These are phyloP conservation scores for Microsporum audouinii DNA, from an alignment of 2,329 filamentous ascomycete species.

Conservation along the genomic window DNA sequence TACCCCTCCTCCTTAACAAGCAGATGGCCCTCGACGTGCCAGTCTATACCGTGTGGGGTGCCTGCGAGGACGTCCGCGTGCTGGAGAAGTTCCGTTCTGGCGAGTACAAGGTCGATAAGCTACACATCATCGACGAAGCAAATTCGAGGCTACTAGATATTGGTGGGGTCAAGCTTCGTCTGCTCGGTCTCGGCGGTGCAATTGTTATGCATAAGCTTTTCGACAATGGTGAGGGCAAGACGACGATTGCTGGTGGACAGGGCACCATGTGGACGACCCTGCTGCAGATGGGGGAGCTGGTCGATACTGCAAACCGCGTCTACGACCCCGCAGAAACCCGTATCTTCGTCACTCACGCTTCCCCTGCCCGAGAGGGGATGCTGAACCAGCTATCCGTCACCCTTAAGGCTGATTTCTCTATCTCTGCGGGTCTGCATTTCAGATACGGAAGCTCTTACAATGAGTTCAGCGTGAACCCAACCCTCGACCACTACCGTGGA, in stretches of 20 bases:
- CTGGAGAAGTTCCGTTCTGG: constrained; percentile 94
- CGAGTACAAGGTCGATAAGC: constrained; percentile 94
- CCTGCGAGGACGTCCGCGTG: constrained; percentile 94
- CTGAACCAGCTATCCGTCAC: constrained; percentile 96
- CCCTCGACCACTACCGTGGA: constrained; percentile 92
- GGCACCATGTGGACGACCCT: constrained; percentile 99
- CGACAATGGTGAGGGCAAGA: constrained; percentile 94
- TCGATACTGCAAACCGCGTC: constrained; percentile 94
- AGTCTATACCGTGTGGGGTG: constrained; percentile 98
- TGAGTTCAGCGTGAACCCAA: constrained; percentile 98
- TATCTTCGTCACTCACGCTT: constrained; percentile 92
- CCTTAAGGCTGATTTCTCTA: constrained; percentile 94
- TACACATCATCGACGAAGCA: constrained; percentile 97
- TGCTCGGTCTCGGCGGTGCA: constrained; percentile 85
- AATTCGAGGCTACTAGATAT: constrained; percentile 91
- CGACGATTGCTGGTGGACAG: constrained; percentile 94
- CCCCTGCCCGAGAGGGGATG: constrained; percentile 88
- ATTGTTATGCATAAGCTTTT: constrained; percentile 99
- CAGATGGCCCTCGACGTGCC: constrained; percentile 86
- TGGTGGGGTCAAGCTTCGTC: constrained; percentile 86
- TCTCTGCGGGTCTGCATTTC: constrained; percentile 96
- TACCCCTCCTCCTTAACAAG: constrained; percentile 77
- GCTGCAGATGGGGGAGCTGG: constrained; percentile 93
- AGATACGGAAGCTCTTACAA: constrained; percentile 98
- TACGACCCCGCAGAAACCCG: constrained; percentile 97